Conservation (phyloP, 1,284 basidiomycete genomes). For the Golubevia sp. region DNA sequence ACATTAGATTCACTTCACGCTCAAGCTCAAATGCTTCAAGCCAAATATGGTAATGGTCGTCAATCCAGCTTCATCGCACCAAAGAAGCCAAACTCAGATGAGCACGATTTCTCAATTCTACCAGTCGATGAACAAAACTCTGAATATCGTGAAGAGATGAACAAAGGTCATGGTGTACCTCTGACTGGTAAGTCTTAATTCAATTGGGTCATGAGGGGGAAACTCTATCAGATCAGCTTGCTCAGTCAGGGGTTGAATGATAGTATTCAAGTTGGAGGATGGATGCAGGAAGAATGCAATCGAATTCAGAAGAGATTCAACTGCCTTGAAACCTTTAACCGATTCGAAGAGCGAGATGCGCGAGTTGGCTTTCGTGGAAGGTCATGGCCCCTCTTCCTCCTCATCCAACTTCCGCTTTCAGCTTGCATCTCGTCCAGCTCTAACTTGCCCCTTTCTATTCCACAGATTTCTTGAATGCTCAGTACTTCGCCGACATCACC, state of each 20-base stretch:
- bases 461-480: constrained; percentile 3
- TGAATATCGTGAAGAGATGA: not conserved
- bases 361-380: too few relatives aligned
- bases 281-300: too few relatives aligned
- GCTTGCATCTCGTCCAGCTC: not conserved
- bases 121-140: not conserved
- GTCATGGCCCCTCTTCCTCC: not conserved
- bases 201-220: too few relatives aligned
- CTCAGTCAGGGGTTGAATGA: too few relatives aligned
- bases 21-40: not conserved
- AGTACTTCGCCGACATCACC: not conserved
- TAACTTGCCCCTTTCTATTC: not conserved
- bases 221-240: too few relatives aligned
- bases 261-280: too few relatives aligned
- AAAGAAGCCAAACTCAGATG: not conserved
- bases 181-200: not conserved
- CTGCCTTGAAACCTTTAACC: too few relatives aligned
- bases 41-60: not conserved
- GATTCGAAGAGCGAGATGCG: too few relatives aligned
- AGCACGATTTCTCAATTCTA: not conserved
- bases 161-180: not conserved
- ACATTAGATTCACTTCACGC: not conserved
- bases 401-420: not conserved
- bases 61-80: not conserved
- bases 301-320: too few relatives aligned